These are phyloP conservation scores for Albatrellus ellisii DNA, from an alignment of 768 basidiomycete species.

Conservation along the genomic window DNA sequence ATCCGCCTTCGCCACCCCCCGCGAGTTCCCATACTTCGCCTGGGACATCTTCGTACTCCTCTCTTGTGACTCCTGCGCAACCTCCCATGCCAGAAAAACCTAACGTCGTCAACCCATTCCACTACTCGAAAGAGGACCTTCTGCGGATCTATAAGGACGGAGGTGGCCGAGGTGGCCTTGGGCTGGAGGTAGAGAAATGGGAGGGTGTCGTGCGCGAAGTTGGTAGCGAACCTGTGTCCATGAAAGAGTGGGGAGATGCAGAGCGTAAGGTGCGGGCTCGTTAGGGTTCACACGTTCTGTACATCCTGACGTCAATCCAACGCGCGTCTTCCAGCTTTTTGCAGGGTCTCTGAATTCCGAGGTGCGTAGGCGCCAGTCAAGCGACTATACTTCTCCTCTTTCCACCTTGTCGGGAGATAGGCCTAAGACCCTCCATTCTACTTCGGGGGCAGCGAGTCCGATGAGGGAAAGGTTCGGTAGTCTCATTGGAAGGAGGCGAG, in stretches of 20 bases:
- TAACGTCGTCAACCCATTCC: slow-evolving; percentile 67
- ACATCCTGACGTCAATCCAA: not conserved
- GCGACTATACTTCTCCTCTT: slow-evolving; percentile 53
- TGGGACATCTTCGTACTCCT: slow-evolving; percentile 56
- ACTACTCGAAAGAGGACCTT: slow-evolving; percentile 79
- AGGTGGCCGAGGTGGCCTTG: slow-evolving; percentile 57
- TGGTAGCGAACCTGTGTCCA: slow-evolving; percentile 54
- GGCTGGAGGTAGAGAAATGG: slow-evolving; percentile 80
- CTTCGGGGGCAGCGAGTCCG: slow-evolving; percentile 35
- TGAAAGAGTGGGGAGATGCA: slow-evolving; percentile 68
- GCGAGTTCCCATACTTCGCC: slow-evolving; percentile 25
- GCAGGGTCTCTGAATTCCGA: slow-evolving; percentile 77
- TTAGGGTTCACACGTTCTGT: slow-evolving; percentile 10
- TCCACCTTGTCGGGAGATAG: slow-evolving; percentile 43
- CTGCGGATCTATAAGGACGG: slow-evolving; percentile 75
- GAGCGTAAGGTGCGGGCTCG: slow-evolving; percentile 72
- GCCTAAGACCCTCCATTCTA: slow-evolving; percentile 39
- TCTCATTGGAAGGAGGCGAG: slow-evolving; percentile 46
- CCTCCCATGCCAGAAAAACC: slow-evolving; percentile 38
- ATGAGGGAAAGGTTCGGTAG: slow-evolving; percentile 55
- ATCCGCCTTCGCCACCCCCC: slow-evolving; percentile 47
- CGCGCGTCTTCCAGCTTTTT: slow-evolving; percentile 44
- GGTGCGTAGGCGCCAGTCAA: slow-evolving; percentile 74
- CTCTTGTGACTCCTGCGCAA: slow-evolving; percentile 45
- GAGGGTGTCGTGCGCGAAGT: slow-evolving; percentile 78